A percentile compares a stretch with the other conserved stretches of the same genome.
These are phyloP conservation scores for Fusarium azukiicola DNA, from an alignment of 2,329 filamentous ascomycete genomes.

Conservation along the genomic window DNA sequence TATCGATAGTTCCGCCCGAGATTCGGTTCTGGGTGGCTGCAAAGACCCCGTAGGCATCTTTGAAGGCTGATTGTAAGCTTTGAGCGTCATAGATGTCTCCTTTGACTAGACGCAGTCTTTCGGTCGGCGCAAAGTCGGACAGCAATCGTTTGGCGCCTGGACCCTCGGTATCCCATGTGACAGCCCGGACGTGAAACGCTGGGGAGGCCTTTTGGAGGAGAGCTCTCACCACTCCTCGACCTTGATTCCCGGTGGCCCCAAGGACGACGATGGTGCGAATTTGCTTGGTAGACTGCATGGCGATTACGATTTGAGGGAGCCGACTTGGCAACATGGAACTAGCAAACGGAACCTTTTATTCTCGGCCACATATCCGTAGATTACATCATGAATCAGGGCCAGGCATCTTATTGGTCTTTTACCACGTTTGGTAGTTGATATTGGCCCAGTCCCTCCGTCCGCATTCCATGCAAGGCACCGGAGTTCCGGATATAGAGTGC, in stretches of 20 bases:
- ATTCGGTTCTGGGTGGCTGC: conserved; percentile 33
- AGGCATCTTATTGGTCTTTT: neutral
- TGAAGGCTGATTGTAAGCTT: conserved; percentile 23
- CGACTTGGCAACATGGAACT: neutral
- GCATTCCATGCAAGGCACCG: neutral
- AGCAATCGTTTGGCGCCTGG: neutral
- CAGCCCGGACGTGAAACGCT: conserved; percentile 4
- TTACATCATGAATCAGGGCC: neutral
- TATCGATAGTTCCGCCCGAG: conserved; percentile 25
- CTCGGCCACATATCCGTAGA: neutral
- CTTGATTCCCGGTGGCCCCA: conserved; percentile 32
- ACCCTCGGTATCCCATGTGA: neutral
- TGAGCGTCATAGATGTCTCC: conserved; percentile 32
- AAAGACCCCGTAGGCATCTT: conserved; percentile 38
- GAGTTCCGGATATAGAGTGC: neutral
- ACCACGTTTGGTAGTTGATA: neutral
- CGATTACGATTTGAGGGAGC: neutral
- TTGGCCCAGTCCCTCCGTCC: neutral
- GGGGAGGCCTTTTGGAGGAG: neutral
- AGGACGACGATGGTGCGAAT: conserved; percentile 29
- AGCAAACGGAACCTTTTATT: neutral
- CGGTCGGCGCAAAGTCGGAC: neutral
- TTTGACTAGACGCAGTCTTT: neutral
- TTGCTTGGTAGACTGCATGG: neutral
- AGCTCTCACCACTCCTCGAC: conserved; percentile 4